These are phyloP conservation scores for Typha latifolia DNA, from an alignment of 176 grass and related monocot genomes.

Conservation along the genomic window DNA sequence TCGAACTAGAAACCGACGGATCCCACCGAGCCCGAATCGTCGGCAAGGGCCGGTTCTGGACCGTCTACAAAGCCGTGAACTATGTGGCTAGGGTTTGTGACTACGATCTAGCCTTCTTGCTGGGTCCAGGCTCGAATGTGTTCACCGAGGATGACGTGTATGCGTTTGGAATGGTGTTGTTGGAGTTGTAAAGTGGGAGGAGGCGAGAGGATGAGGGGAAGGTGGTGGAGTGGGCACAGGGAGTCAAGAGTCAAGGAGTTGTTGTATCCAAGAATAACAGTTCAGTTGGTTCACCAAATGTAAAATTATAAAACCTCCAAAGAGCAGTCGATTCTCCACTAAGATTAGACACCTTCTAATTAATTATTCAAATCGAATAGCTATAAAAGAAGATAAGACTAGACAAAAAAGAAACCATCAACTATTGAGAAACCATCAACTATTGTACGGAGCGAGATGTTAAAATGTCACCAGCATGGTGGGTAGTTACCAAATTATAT, in stretches of 20 bases:
- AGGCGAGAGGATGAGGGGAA: conserved; percentile 27
- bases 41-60: conserved; percentile 34
- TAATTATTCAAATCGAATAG: too few relatives aligned
- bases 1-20: conserved; percentile 56
- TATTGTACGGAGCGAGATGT: too few relatives aligned
- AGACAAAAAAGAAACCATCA: too few relatives aligned
- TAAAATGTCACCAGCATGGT: too few relatives aligned
- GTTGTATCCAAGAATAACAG: conserved; percentile 34
- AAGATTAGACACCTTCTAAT: too few relatives aligned
- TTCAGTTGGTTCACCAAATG: too few relatives aligned
- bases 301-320: too few relatives aligned
- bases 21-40: conserved; percentile 49
- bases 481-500: too few relatives aligned
- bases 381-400: too few relatives aligned
- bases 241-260: conserved; percentile 20
- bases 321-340: too few relatives aligned
- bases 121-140: neutral
- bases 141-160: conserved; percentile 61
- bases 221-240: conserved; percentile 47
- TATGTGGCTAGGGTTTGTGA: conserved; percentile 33
- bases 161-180: conserved; percentile 58
- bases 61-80: conserved; percentile 38
- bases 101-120: conserved; percentile 48
- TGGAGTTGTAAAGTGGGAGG: conserved; percentile 52
- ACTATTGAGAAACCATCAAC: too few relatives aligned